phyloP scores from a whole-genome alignment of 2,329 filamentous ascomycete species.

The Ascochyta clinopodiicola region DNA sequence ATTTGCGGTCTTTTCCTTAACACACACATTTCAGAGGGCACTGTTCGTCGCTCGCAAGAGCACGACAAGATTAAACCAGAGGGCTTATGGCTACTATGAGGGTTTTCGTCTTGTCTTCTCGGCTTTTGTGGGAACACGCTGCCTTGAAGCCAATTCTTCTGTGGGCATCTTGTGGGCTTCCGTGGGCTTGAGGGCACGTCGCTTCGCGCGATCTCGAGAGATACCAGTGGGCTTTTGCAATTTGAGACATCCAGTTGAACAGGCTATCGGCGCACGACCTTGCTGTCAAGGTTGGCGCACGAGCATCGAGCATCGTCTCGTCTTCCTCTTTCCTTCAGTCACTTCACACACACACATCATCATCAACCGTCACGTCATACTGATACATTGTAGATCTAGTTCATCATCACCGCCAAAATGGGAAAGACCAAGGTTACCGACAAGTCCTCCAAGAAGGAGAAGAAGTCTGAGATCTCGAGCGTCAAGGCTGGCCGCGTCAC shows the following conservation, averaged over 20 bases:
- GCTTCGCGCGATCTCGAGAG: constrained; percentile 49
- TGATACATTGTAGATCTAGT: constrained; percentile 42
- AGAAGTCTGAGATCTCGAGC: constrained; percentile 62
- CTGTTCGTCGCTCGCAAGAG: constrained; percentile 45
- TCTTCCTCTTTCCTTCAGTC: constrained; percentile 28
- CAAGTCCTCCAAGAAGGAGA: constrained; percentile 61
- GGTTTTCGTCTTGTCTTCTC: constrained; percentile 53
- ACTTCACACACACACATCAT: constrained; percentile 9
- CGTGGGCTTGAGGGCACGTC: constrained; percentile 53
- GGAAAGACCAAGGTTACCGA: constrained; percentile 46
- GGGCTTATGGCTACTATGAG: constrained; percentile 50
- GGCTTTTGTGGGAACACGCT: constrained; percentile 61
- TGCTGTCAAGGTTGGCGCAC: constrained; percentile 26
- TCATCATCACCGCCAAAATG: constrained; percentile 38
- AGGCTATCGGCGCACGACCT: constrained; percentile 39
- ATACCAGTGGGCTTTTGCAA: constrained; percentile 53
- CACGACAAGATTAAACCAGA: constrained; percentile 47
- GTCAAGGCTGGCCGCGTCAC: constrained; percentile 72
- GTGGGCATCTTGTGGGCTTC: constrained; percentile 56
- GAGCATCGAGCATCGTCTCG: constrained; percentile 32
- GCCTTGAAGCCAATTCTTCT: constrained; percentile 54
- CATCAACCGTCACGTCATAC: constrained; percentile 28
- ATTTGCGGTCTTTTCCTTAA: constrained; percentile 49
- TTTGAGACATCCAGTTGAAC: constrained; percentile 49
- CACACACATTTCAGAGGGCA: constrained; percentile 46